Evolutionary conservation across 1,284 basidiomycete genomes (phyloP).

Genomic region (Hortiboletus rubellus): DNA sequence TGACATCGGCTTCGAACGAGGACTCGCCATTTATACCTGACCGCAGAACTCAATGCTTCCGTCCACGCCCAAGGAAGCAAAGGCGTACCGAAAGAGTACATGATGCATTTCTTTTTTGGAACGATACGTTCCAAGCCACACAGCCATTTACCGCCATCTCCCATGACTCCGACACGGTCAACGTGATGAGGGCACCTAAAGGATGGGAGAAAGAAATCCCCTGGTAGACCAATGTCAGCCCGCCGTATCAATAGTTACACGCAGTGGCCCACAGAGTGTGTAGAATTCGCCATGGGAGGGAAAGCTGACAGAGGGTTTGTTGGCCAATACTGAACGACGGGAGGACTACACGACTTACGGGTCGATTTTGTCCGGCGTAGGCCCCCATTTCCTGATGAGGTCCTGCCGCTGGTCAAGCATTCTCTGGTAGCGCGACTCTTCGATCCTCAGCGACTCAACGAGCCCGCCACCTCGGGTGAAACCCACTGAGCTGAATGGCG

Average conservation of each 20-base stretch:
- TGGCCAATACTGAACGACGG: neutral
- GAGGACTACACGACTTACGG: constrained; percentile 18
- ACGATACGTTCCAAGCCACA: constrained; percentile 49
- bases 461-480: constrained; percentile 8
- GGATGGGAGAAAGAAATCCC: constrained; percentile 53
- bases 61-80: neutral
- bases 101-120: constrained; percentile 44
- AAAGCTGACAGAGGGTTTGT: constrained; percentile 18
- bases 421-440: constrained; percentile 24
- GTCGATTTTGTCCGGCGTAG: constrained; percentile 32
- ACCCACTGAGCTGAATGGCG: neutral
- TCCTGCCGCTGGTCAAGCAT: constrained; percentile 22
- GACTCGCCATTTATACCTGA: constrained; percentile 52
- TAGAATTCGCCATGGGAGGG: constrained; percentile 37
- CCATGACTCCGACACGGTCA: constrained; percentile 47
- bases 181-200: constrained; percentile 48
- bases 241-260: neutral
- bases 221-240: constrained; percentile 25
- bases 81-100: constrained; percentile 48
- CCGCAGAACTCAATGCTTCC: neutral
- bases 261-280: constrained; percentile 33
- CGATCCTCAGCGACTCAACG: constrained; percentile 14
- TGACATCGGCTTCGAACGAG: constrained; percentile 52
- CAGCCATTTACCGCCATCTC: constrained; percentile 55
- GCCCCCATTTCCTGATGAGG: constrained; percentile 34